These are phyloP conservation scores for Simplicillium aogashimaense DNA, from an alignment of 2,329 filamentous ascomycete genomes.

Conservation along the genomic window DNA sequence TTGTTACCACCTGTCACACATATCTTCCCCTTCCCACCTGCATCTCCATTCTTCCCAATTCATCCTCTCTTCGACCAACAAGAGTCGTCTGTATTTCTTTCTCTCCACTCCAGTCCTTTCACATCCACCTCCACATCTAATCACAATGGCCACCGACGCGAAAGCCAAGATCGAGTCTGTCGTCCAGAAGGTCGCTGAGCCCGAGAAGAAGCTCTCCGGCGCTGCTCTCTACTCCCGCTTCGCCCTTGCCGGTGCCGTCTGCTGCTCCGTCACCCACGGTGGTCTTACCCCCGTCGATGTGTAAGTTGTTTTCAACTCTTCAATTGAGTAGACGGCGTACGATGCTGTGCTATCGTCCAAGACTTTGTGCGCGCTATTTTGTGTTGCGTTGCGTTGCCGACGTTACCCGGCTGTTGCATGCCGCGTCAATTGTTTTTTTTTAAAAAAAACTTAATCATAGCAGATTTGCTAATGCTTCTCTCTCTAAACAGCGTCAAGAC, in stretches of 20 bases:
- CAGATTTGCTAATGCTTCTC: conserved; percentile 8
- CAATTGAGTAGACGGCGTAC: neutral
- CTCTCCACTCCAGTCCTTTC: conserved; percentile 24
- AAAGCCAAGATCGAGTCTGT: conserved; percentile 33
- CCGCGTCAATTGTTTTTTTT: no score
- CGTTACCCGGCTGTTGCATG: neutral
- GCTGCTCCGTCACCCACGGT: conserved; percentile 97
- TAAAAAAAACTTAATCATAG: neutral
- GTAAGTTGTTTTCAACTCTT: conserved; percentile 51
- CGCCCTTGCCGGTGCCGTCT: conserved; percentile 93
- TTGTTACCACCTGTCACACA: no score
- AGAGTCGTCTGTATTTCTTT: conserved; percentile 6
- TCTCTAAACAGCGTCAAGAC: conserved; percentile 65
- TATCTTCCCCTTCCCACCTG: neutral
- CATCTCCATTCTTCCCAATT: conserved; percentile 5
- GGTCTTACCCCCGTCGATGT: conserved; percentile 97
- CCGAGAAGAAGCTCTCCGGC: conserved; percentile 29
- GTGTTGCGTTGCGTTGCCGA: neutral
- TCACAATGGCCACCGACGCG: conserved; percentile 32
- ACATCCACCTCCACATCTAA: conserved; percentile 8
- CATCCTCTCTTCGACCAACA: conserved; percentile 7
- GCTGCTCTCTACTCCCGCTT: conserved; percentile 84
- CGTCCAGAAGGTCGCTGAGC: conserved; percentile 23
- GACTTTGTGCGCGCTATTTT: neutral
- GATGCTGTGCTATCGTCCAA: neutral